phyloP scores from a whole-genome alignment of 129 eudicot species.

The Helianthus tuberosus region DNA sequence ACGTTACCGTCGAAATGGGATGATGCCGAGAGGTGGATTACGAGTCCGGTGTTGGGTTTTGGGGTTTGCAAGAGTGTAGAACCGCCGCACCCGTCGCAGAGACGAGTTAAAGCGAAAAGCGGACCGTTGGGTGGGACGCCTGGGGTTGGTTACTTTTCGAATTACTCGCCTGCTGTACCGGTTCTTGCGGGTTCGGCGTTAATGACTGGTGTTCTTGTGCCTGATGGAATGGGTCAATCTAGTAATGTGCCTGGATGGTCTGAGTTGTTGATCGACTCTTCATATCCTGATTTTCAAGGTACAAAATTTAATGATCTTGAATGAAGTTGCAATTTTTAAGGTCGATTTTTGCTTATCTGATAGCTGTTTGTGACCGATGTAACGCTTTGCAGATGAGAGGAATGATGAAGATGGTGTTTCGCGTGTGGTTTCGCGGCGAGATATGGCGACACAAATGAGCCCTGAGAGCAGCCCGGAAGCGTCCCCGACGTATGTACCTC shows the following conservation, averaged over 20 bases:
- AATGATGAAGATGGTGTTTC: slow-evolving; percentile 48
- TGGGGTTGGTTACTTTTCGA: slow-evolving; percentile 56
- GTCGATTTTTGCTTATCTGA: background rate
- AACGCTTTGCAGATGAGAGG: slow-evolving; percentile 50
- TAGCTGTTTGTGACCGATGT: slow-evolving; percentile 18
- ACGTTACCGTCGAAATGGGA: slow-evolving; percentile 97
- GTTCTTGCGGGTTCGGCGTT: slow-evolving; percentile 62
- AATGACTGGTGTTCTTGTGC: slow-evolving; percentile 64
- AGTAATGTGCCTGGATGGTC: slow-evolving; percentile 41
- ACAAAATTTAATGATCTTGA: slow-evolving; percentile 11
- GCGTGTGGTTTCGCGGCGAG: slow-evolving; percentile 60
- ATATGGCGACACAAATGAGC: slow-evolving; percentile 97
- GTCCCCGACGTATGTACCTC: slow-evolving; percentile 42
- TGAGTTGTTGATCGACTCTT: slow-evolving; percentile 53
- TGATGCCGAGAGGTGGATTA: slow-evolving; percentile 99
- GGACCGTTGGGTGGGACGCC: slow-evolving; percentile 79
- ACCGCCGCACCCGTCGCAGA: slow-evolving; percentile 45
- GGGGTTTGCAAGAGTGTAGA: slow-evolving; percentile 48
- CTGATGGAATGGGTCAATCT: slow-evolving; percentile 45
- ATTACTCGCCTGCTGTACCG: slow-evolving; percentile 53
- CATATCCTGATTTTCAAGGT: slow-evolving; percentile 67
- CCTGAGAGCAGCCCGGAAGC: slow-evolving; percentile 55
- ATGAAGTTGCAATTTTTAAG: background rate
- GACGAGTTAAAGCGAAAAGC: slow-evolving; percentile 79
- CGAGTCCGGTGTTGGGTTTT: slow-evolving; percentile 71